Percentiles rank a stretch among this genome's conserved stretches.
Conservation (phyloP, 495 filamentous ascomycete genomes). For the Penicillium steckii region DNA sequence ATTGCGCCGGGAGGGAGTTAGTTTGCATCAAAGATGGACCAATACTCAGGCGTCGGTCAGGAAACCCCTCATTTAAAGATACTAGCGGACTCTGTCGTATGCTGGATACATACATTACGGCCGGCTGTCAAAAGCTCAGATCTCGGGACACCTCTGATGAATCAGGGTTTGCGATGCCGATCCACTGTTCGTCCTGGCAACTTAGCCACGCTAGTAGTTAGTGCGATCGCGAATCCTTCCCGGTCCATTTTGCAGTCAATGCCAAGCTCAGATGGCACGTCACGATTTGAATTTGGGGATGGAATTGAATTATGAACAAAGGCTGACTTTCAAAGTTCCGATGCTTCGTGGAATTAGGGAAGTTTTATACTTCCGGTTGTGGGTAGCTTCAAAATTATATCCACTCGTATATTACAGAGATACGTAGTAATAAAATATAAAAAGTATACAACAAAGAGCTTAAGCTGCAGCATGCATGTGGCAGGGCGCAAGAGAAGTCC, state of each 20-base stretch:
- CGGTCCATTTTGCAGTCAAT: neutral
- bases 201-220: neutral
- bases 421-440: neutral
- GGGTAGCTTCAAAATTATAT: too few relatives aligned
- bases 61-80: neutral
- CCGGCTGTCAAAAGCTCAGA: slow-evolving; percentile 1
- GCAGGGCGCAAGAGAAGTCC: neutral
- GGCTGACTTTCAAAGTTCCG: too few relatives aligned
- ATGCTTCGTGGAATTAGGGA: too few relatives aligned
- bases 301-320: too few relatives aligned
- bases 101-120: neutral
- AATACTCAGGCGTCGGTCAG: neutral
- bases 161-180: neutral
- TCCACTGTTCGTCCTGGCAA: slow-evolving; percentile 1
- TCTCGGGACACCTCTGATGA: neutral
- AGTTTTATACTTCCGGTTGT: too few relatives aligned
- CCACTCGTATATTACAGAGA: too few relatives aligned
- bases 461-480: neutral
- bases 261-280: neutral
- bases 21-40: neutral
- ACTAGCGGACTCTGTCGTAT: neutral
- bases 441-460: neutral
- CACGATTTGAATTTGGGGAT: too few relatives aligned
- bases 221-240: neutral
- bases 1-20: neutral